Base-by-base conservation (phyloP, 495 filamentous ascomycete genomes). In the Hyphodiscus hymeniophilus region DNA sequence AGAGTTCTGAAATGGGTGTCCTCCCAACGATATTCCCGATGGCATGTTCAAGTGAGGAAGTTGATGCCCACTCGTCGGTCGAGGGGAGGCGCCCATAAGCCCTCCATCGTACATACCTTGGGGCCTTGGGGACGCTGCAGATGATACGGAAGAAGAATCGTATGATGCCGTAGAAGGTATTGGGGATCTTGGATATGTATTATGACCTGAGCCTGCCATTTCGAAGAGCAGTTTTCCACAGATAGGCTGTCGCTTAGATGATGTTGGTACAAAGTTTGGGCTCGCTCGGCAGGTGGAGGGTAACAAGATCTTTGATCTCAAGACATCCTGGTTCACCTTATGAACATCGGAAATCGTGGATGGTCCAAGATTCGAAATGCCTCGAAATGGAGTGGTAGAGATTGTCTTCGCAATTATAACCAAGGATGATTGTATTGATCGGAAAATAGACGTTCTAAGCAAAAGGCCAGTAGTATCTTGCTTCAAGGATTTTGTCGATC, bases 161-260 rank as follows among this genome's bases (percentile, higher is more conserved):
- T 75, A 77, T 33, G 73, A 74, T 52, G 69, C 63, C 22, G 66
- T 67, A 26, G 72, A 74, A 40, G 65, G 67, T 55, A 70, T 72
- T 47, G 75, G 75, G 21, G 75, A 79, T 56, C 71, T 73, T 56
- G 72, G 65, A 51, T 68, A 73, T 13, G 63, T 64, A 57, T 72
- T 69, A 57, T 75, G 71, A 45, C 72, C 67, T 63, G 68, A 61
- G 45, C 72, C 67, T 55, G 72, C 70, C 75, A 79, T 79, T 58
- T 55, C 70, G 57, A 54, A 59, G 34, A 13, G 24, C 39, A 1
- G 33, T 34, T 56, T 57, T 50, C 52, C 52, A 48, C 53, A 56
- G 28, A 48, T 42, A 30, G 44, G 23, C 38, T 40, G 44, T n/a
- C 35, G 22, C 16, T 30, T 28, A 31, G 26, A 45, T 26, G 28